Conservation (phyloP, 2,329 filamentous ascomycete genomes). For the Hymenoscyphus scutula region DNA sequence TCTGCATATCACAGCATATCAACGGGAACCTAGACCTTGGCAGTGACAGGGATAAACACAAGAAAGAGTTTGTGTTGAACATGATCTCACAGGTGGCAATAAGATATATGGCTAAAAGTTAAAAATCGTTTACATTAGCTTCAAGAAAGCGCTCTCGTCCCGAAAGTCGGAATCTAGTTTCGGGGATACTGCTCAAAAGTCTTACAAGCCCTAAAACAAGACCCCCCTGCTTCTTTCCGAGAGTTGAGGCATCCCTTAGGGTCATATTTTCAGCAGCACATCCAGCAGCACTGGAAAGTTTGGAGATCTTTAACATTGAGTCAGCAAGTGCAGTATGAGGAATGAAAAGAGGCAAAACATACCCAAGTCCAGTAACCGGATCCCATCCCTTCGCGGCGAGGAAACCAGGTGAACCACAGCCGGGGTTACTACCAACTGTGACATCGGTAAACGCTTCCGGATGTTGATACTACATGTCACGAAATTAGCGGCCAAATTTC, state of each 20-base stretch:
- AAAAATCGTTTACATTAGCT: too few relatives aligned
- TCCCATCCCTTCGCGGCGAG: constrained; percentile 36
- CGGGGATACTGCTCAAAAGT: too few relatives aligned
- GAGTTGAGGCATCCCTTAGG: background rate
- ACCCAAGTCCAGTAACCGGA: constrained; percentile 37
- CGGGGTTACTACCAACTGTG: constrained; percentile 34
- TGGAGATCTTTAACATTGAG: background rate
- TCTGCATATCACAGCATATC: too few relatives aligned
- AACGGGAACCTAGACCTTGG: too few relatives aligned
- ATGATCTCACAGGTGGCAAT: too few relatives aligned
- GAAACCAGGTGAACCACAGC: constrained; percentile 37
- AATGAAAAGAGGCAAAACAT: background rate
- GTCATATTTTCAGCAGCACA: background rate
- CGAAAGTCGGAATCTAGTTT: too few relatives aligned
- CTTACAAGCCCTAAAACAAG: too few relatives aligned
- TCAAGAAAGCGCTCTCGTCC: too few relatives aligned
- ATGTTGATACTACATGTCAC: constrained; percentile 24
- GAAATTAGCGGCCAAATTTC: background rate
- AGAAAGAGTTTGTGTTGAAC: too few relatives aligned
- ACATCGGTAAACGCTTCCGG: constrained; percentile 36
- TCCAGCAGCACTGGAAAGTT: constrained; percentile 1
- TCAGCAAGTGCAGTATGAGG: background rate
- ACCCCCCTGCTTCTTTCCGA: too few relatives aligned
- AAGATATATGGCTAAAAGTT: too few relatives aligned
- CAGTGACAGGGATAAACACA: too few relatives aligned